These are phyloP conservation scores for Leccinum fibrillosum DNA, from an alignment of 768 basidiomycete species.

Conservation along the genomic window DNA sequence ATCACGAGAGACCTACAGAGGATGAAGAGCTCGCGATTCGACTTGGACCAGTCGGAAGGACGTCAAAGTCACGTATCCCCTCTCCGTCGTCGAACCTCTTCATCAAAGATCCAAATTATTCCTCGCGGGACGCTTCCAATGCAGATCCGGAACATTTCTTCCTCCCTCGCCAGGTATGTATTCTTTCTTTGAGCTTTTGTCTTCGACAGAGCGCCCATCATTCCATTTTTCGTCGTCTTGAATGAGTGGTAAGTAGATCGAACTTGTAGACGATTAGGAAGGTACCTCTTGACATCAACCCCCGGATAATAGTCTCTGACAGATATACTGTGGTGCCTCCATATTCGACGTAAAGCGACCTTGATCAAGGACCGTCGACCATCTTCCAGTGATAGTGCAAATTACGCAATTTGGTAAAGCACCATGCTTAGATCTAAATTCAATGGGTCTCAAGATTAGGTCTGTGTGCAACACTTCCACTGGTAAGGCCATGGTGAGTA, in stretches of 20 bases:
- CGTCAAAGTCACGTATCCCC: constrained; percentile 15
- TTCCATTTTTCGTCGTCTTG: constrained; percentile 52
- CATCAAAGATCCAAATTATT: constrained; percentile 62
- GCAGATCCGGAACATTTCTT: constrained; percentile 32
- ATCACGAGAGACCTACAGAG: constrained; percentile 40
- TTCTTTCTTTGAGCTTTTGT: constrained; percentile 49
- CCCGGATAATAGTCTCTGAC: too few species aligned
- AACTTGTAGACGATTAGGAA: too few species aligned
- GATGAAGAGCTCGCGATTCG: constrained; percentile 39
- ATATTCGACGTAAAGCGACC: too few species aligned
- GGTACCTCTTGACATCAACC: too few species aligned
- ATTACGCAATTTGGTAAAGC: too few species aligned
- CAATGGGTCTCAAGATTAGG: too few species aligned
- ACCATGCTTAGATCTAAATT: too few species aligned
- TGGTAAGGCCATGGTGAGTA: too few species aligned
- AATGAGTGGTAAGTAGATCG: constrained; percentile 35
- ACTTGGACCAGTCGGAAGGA: constrained; percentile 4
- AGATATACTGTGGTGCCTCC: too few species aligned
- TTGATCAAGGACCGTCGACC: too few species aligned
- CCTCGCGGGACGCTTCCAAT: constrained; percentile 36
- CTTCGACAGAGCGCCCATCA: constrained; percentile 52
- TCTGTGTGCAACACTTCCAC: too few species aligned
- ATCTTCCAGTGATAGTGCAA: too few species aligned
- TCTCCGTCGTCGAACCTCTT: constrained; percentile 53
- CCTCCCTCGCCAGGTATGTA: constrained; percentile 32